These are phyloP conservation scores for Paspalum notatum DNA, from an alignment of 176 grass and related monocot genomes.

Conservation along the genomic window DNA sequence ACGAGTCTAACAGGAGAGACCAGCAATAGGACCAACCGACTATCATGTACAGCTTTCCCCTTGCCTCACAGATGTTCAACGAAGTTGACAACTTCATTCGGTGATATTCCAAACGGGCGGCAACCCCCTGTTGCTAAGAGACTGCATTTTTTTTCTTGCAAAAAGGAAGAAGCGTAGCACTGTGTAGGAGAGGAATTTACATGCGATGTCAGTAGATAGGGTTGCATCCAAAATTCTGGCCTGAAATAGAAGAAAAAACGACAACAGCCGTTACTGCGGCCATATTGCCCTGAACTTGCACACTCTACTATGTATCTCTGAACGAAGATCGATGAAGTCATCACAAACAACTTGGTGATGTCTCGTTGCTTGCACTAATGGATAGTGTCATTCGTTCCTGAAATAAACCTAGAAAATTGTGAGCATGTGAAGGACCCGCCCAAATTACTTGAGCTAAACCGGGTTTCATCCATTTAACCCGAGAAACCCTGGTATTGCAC, in stretches of 20 bases:
- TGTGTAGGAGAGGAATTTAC: not conserved
- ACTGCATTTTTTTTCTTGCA: not conserved
- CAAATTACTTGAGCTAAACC: too few species aligned
- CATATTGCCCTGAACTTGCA: too few species aligned
- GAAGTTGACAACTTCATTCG: too few species aligned
- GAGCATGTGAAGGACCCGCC: too few species aligned
- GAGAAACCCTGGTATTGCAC: too few species aligned
- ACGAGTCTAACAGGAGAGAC: conserved; percentile 51
- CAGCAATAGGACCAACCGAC: conserved; percentile 14
- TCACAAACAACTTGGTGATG: too few species aligned
- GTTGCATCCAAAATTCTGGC: not conserved
- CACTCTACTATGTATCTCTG: too few species aligned
- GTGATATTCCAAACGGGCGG: not conserved
- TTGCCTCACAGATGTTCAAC: not conserved
- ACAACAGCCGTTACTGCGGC: not conserved
- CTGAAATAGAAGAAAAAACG: not conserved
- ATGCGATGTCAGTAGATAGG: not conserved
- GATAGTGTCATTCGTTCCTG: too few species aligned
- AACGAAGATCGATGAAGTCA: too few species aligned
- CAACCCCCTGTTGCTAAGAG: not conserved
- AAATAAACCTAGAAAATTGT: too few species aligned
- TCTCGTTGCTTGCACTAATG: too few species aligned
- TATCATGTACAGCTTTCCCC: not conserved
- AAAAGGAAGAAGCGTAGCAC: not conserved
- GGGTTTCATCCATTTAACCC: too few species aligned